phyloP scores from a whole-genome alignment of 1,284 basidiomycete genomes.

The Rhodotorula sp. region DNA sequence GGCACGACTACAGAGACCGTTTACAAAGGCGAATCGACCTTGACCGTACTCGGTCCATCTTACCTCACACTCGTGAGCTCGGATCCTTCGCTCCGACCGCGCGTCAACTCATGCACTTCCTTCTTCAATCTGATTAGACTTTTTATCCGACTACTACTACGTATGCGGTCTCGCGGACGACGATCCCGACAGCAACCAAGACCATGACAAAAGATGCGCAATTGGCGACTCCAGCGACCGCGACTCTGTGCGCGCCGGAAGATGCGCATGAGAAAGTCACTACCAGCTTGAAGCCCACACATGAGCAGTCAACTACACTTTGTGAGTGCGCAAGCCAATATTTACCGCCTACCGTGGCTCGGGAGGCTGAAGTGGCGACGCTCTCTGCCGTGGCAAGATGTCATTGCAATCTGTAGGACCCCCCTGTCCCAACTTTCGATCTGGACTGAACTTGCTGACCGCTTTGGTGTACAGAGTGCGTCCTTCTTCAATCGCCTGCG shows the following conservation, averaged over 20 bases:
- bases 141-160: constrained; percentile 36
- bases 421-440: background rate
- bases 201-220: constrained; percentile 25
- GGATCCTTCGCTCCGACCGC: too few species aligned
- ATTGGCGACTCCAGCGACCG: background rate
- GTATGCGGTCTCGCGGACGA: constrained; percentile 13
- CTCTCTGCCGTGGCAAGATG: constrained; percentile 13
- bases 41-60: constrained; percentile 26
- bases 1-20: constrained; percentile 29
- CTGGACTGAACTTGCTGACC: background rate
- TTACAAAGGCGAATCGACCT: constrained; percentile 23
- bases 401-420: constrained; percentile 34
- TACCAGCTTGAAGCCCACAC: constrained; percentile 31
- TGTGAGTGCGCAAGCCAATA: constrained; percentile 16
- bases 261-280: constrained; percentile 27
- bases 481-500: too few species aligned
- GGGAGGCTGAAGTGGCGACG: too few species aligned
- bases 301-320: constrained; percentile 36
- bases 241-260: constrained; percentile 13
- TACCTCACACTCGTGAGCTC: constrained; percentile 25
- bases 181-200: constrained; percentile 28
- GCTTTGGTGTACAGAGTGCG: too few species aligned
- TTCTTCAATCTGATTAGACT: background rate
- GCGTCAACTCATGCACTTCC: too few species aligned
- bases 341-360: too few species aligned